These are phyloP conservation scores for Diaporthe vexans DNA, from an alignment of 2,329 filamentous ascomycete species.

Conservation along the genomic window DNA sequence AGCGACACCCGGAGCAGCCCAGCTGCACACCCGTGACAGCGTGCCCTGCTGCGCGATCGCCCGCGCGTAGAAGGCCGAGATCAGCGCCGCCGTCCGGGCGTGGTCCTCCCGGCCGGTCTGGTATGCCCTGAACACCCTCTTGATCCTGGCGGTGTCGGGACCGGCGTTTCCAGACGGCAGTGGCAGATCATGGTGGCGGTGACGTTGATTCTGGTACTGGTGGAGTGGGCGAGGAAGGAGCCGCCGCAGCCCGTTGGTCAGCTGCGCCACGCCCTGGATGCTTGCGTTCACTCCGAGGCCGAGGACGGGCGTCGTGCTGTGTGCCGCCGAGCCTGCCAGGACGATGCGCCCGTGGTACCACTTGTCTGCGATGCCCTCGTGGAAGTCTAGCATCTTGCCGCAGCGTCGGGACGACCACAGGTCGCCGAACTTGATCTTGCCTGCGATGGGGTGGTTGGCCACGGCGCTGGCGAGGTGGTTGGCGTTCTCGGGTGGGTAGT, in stretches of 20 bases:
- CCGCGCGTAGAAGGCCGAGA: constrained; percentile 29
- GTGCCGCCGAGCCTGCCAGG: constrained; percentile 42
- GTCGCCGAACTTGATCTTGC: constrained; percentile 36
- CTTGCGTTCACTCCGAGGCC: constrained; percentile 42
- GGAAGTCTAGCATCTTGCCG: constrained; percentile 37
- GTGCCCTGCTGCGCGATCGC: constrained; percentile 25
- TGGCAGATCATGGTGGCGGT: too few species aligned
- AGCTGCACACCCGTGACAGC: constrained; percentile 12
- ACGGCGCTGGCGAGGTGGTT: constrained; percentile 33
- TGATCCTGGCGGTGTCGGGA: constrained; percentile 25
- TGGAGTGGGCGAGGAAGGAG: not conserved
- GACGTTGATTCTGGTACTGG: too few species aligned
- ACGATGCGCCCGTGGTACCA: constrained; percentile 42
- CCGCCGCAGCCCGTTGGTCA: constrained; percentile 39
- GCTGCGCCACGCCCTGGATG: constrained; percentile 39
- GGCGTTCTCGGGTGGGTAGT: constrained; percentile 36
- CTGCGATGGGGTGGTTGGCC: constrained; percentile 37
- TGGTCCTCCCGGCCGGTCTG: constrained; percentile 15
- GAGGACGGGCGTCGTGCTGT: constrained; percentile 42
- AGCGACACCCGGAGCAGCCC: not conserved
- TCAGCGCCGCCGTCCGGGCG: constrained; percentile 10
- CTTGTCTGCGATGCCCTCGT: constrained; percentile 40
- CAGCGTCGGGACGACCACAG: constrained; percentile 15
- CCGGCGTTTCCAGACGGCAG: not conserved
- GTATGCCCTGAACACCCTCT: constrained; percentile 37